A percentile compares a stretch with the other conserved stretches of the same genome.
phyloP scores from a whole-genome alignment of 169 alveolate species.

The Theileria luwenshuni region DNA sequence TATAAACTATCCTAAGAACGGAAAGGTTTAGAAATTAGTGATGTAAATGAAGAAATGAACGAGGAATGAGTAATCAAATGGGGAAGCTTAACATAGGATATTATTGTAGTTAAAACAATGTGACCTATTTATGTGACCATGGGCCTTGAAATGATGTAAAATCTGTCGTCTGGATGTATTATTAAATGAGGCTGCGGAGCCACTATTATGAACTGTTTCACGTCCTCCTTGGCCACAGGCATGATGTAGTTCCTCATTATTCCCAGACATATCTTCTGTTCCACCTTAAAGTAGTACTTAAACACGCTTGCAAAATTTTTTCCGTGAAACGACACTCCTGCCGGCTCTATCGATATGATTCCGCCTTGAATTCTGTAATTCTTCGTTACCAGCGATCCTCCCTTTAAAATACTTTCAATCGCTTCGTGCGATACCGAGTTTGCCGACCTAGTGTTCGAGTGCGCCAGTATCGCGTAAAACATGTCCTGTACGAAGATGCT shows the following conservation, averaged over 20 bases:
- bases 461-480: conserved; percentile 77
- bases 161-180: conserved; percentile 41
- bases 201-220: conserved; percentile 50
- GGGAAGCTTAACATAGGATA: too few species aligned
- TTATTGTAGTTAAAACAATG: too few species aligned
- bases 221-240: conserved; percentile 28
- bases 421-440: conserved; percentile 72
- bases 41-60: too few species aligned
- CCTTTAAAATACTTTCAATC: conserved; percentile 56
- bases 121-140: too few species aligned
- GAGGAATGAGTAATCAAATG: too few species aligned
- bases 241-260: conserved; percentile 51
- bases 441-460: conserved; percentile 69
- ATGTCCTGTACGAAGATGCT: conserved; percentile 78
- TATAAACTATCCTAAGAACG: too few species aligned
- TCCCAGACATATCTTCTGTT: conserved; percentile 55
- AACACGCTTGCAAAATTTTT: conserved; percentile 31
- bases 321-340: conserved; percentile 30
- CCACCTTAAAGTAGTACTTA: conserved; percentile 28
- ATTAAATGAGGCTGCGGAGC: conserved; percentile 64
- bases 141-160: conserved; percentile 40
- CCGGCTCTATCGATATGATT: conserved; percentile 26
- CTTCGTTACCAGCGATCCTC: not conserved
- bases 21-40: too few species aligned
- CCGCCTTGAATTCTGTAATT: conserved; percentile 26